Evolutionary conservation across 1,139 yeast genomes (phyloP), one percentile per base, ranked within the genome.

Genomic region (Eremothecium cymbalariae): DNA sequence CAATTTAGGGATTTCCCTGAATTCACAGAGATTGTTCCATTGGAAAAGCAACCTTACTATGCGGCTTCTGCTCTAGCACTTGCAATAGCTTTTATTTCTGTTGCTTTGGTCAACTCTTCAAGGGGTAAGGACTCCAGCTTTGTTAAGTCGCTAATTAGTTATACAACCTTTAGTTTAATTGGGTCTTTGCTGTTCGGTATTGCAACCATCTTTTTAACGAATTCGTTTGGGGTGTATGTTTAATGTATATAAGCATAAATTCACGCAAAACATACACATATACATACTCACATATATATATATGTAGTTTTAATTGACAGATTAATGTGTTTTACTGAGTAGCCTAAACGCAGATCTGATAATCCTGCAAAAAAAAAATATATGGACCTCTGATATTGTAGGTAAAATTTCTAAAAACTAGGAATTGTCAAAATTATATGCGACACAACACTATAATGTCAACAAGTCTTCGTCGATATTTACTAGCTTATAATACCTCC

Each of bases 211-310:
- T 52, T 53, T 32, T 28, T 50, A 20, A 42, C 56, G 18, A 44
- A 55, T 31, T 51, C 59, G 2, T 47, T 54, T 25, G 60, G 59
- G 11, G 59, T 55, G 2, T 55, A 55, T 29, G 50, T 52, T 18
- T 54, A 38, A 37, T 18, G 8, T 8, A 8, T 6, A 6, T n/a
- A n/a, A n/a, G n/a, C n/a, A n/a, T n/a, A n/a, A n/a, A n/a, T n/a
- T n/a, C n/a, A n/a, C n/a, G n/a, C n/a, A n/a, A n/a, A n/a, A n/a
- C n/a, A n/a, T n/a, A n/a, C n/a, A n/a, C n/a, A n/a, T n/a, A n/a
- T n/a, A n/a, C n/a, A n/a, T n/a, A n/a, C n/a, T n/a, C n/a, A n/a
- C n/a, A n/a, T n/a, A n/a, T n/a, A n/a, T n/a, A n/a, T n/a, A n/a
- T n/a, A n/a, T n/a, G n/a, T n/a, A n/a, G n/a, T n/a, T n/a, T n/a